These are phyloP conservation scores for Mycosarcoma maydis DNA, from an alignment of 1,284 basidiomycete genomes.

Conservation along the genomic window DNA sequence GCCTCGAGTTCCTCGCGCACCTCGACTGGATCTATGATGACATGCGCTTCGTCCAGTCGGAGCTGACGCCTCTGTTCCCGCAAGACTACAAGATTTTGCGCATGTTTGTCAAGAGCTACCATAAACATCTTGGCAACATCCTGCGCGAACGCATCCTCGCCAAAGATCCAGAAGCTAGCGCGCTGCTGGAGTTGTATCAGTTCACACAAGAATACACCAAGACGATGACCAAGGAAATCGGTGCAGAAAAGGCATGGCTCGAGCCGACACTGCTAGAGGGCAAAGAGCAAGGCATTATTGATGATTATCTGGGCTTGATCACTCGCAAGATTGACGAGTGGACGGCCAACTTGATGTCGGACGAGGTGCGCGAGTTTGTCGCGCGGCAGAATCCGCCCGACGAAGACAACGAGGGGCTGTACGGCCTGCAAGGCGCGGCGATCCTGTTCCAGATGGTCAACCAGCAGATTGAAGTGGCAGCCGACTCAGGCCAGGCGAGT, in stretches of 20 bases:
- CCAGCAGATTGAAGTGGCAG: slow-evolving; percentile 93
- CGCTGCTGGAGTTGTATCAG: slow-evolving; percentile 84
- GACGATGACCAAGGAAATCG: slow-evolving; percentile 88
- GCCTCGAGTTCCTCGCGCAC: slow-evolving; percentile 79
- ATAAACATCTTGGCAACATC: slow-evolving; percentile 83
- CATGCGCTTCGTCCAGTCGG: slow-evolving; percentile 85
- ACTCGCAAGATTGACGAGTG: slow-evolving; percentile 97
- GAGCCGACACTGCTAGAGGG: slow-evolving; percentile 82
- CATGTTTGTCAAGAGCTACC: slow-evolving; percentile 87
- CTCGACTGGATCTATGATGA: slow-evolving; percentile 94
- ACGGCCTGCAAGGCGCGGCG: slow-evolving; percentile 89
- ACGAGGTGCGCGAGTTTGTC: slow-evolving; percentile 86
- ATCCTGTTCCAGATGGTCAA: slow-evolving; percentile 98
- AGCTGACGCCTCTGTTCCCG: slow-evolving; percentile 91
- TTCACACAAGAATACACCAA: slow-evolving; percentile 96
- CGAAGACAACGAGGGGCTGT: slow-evolving; percentile 85
- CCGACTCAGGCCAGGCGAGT: slow-evolving; percentile 92
- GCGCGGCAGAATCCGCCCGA: slow-evolving; percentile 86
- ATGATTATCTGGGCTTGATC: slow-evolving; percentile 93
- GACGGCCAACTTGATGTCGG: slow-evolving; percentile 91
- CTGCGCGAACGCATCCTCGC: slow-evolving; percentile 78
- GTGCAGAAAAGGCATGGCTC: slow-evolving; percentile 73
- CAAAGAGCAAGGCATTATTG: slow-evolving; percentile 90
- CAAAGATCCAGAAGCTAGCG: slow-evolving; percentile 82
- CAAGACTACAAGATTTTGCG: slow-evolving; percentile 86